These are phyloP conservation scores for Annulohypoxylon bovei DNA, from an alignment of 495 filamentous ascomycete genomes.

Conservation along the genomic window DNA sequence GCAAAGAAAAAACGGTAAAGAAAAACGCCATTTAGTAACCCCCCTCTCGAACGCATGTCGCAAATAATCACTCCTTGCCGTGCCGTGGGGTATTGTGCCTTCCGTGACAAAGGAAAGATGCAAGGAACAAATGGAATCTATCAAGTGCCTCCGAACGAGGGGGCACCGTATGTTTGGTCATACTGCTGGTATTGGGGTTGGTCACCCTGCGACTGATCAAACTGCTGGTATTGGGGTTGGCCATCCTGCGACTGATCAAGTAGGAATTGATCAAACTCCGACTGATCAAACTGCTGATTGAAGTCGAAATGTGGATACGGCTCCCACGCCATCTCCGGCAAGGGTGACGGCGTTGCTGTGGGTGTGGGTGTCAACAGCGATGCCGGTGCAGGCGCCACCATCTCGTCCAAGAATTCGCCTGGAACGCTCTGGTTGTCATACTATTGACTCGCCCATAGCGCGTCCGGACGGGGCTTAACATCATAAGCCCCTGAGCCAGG, in stretches of 20 bases:
- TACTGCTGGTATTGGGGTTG: background rate
- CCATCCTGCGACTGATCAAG: background rate
- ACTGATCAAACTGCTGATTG: background rate
- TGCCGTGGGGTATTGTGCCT: slow-evolving; percentile 39
- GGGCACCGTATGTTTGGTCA: background rate
- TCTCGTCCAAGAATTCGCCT: background rate
- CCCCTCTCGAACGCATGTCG: slow-evolving; percentile 31
- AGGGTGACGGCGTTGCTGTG: background rate
- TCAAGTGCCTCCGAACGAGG: background rate
- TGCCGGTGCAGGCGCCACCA: background rate
- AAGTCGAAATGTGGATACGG: background rate
- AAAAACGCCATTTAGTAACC: slow-evolving; percentile 43
- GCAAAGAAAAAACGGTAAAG: slow-evolving; percentile 17
- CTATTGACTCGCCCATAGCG: slow-evolving; percentile 49
- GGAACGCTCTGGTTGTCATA: slow-evolving; percentile 18
- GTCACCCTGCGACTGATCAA: background rate
- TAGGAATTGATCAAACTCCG: background rate
- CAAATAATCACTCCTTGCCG: slow-evolving; percentile 34
- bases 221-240: background rate
- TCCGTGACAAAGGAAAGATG: slow-evolving; percentile 38
- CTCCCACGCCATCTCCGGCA: background rate
- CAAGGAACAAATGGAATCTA: slow-evolving; percentile 38
- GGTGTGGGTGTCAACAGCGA: background rate
- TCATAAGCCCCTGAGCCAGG: slow-evolving; percentile 72
- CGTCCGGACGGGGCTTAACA: slow-evolving; percentile 60